Percentiles rank a stretch among this genome's conserved stretches.
Evolutionary conservation across 1,139 yeast genomes (phyloP).

Genomic region (Saccharomycopsis hybrid): DNA sequence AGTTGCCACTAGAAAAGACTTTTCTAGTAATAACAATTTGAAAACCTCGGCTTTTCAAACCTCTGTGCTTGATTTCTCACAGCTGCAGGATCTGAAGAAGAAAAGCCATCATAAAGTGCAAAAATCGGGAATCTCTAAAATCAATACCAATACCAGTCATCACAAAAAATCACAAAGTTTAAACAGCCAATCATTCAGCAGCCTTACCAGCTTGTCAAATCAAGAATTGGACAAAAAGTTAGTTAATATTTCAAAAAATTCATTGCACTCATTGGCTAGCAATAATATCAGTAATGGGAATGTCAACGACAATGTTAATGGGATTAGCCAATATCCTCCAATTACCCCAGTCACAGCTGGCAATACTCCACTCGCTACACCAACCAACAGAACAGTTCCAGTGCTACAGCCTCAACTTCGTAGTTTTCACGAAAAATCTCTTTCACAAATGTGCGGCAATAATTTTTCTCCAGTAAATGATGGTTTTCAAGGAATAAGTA

Average conservation of each 20-base stretch:
- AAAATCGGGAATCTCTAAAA: slow-evolving; percentile 3
- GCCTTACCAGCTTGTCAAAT: slow-evolving; percentile 6
- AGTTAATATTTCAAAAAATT: not conserved
- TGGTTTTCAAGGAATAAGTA: too few relatives aligned
- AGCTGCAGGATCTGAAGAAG: not conserved
- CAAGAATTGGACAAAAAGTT: slow-evolving; percentile 7
- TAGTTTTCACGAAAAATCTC: slow-evolving; percentile 1
- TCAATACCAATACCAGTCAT: slow-evolving; percentile 6
- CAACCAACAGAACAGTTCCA: not conserved
- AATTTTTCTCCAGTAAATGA: slow-evolving; percentile 6
- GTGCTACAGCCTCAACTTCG: slow-evolving; percentile 2
- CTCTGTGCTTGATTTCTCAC: slow-evolving; percentile 17
- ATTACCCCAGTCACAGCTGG: not conserved
- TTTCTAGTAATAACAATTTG: slow-evolving; percentile 8
- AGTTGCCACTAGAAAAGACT: slow-evolving; percentile 10
- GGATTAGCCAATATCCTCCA: not conserved
- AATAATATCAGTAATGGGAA: too few relatives aligned
- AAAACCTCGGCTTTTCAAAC: slow-evolving; percentile 20
- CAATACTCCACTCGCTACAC: not conserved
- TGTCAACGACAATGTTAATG: too few relatives aligned
- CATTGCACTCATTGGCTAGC: not conserved
- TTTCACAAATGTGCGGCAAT: slow-evolving; percentile 3
- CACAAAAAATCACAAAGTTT: slow-evolving; percentile 15
- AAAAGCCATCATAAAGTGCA: slow-evolving; percentile 9
- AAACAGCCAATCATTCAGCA: slow-evolving; percentile 10